Base-by-base conservation (phyloP, 805 yeast species). In the Candida ulmi region DNA sequence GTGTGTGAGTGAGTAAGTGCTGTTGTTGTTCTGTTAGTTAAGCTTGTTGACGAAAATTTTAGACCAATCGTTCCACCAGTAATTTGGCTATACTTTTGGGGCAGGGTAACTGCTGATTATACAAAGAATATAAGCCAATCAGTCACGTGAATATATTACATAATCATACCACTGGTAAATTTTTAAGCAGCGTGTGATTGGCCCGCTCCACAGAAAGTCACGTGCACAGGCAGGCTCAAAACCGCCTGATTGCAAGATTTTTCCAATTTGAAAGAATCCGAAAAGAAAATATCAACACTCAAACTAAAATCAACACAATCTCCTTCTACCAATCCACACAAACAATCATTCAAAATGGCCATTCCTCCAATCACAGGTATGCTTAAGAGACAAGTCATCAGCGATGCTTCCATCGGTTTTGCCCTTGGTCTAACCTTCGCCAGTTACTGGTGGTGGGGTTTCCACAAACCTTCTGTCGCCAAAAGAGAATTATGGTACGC, bases 281-380 rank as follows among this genome's bases (percentile, higher is more conserved):
- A n/a, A n/a, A n/a, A 7, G 24, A 21, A 21, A 21, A 21, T 21
- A 21, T 21, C 24, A 21, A 21, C 24, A 21, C 24, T 13, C 5
- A 12, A 6, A n/a, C 33, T 35, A 24, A 25, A 28, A 31, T 15
- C n/a, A 34, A 26, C 33, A 17, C 19, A 21, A 30, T 17, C 19
- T 12, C 12, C 25, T 12, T 25, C 32, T 5, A 25, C 29, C 13
- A 12, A 24, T 27, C 31, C 31, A 7, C 13, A 17, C 35, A 17
- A 32, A 27, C 16, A 11, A 24, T 17, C 27, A 19, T 38, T 34
- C 45, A 61, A 42, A 41, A 83, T 80, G 83, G 83, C 88, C 63
- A 73, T 86, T 60, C 85, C 91, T 60, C 93, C 95, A 57, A 87
- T 90, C 58, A 76, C 81, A 39, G 96, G 96, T 52, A 69, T 83